Conservation (phyloP, 805 yeast genomes). For the Candida coquimbonensis region DNA sequence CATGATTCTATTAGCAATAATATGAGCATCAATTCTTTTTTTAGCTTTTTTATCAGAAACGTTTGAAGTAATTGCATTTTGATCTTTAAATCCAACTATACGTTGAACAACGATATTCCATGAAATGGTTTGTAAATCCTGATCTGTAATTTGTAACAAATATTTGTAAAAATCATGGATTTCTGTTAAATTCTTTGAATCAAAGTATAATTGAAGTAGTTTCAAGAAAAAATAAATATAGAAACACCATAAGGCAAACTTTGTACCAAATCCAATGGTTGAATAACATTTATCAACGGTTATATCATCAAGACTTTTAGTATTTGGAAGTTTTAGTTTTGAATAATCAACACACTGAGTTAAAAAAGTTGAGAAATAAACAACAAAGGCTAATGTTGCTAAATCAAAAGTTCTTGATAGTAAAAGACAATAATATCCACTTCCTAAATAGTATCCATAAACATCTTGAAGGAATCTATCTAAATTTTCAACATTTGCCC, state of each 20-base stretch:
- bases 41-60: slow-evolving; percentile 58
- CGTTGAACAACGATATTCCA: slow-evolving; percentile 85
- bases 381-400: slow-evolving; percentile 69
- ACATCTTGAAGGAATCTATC: slow-evolving; percentile 81
- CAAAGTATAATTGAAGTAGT: slow-evolving; percentile 49
- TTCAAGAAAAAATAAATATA: slow-evolving; percentile 45
- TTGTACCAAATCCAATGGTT: slow-evolving; percentile 44
- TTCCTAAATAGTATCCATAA: slow-evolving; percentile 77
- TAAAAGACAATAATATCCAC: slow-evolving; percentile 77
- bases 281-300: slow-evolving; percentile 31
- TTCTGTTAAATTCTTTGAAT: slow-evolving; percentile 61
- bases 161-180: slow-evolving; percentile 70
- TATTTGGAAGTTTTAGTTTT: slow-evolving; percentile 28
- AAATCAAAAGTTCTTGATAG: slow-evolving; percentile 60
- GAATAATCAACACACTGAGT: slow-evolving; percentile 74
- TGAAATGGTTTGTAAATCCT: slow-evolving; percentile 85
- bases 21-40: slow-evolving; percentile 81
- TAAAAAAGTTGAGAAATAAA: slow-evolving; percentile 70
- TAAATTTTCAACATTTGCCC: slow-evolving; percentile 94
- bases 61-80: slow-evolving; percentile 54
- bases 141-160: slow-evolving; percentile 63
- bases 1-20: slow-evolving; percentile 93
- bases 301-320: slow-evolving; percentile 25
- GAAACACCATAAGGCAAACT: slow-evolving; percentile 58
- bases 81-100: slow-evolving; percentile 67